Evolutionary conservation across 371 early-diverging fungal genomes (phyloP), one percentile per base, ranked within the genome.

Genomic region (Mucor sp.): DNA sequence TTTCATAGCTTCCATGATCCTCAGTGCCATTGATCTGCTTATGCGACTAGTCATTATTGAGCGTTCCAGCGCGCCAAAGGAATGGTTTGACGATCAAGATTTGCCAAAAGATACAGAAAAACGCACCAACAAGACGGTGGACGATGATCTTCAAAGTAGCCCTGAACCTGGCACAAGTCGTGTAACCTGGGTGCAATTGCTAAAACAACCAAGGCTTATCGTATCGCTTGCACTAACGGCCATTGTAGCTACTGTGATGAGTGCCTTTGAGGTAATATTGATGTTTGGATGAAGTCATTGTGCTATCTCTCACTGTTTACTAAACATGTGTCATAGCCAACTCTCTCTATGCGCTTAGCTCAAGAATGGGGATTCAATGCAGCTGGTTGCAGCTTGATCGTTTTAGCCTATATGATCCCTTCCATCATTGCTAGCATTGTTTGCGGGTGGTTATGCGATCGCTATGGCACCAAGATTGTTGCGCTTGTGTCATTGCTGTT

Each of bases 1-100:
- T 0, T 93, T 93, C 65, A 85, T 87, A 33, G 90, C 95, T 56
- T 89, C 90, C 30, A 85, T 85, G 47, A 80, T 80, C 0, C 78
- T 95, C 35, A 81, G 89, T 4, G 76, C 71, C 1, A 48, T 93
- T 11, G 92, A 87, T 59, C 71, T 87, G 60, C 39, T 76, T 3
- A 84, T 85, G 70, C 82, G 88, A 21, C 53, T 85, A n/a, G 61
- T 85, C 30, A 76, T 87, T 25, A 77, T 87, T 50, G 88, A 87
- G 62, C 68, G 78, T 21, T 74, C 83, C 19, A 77, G 70, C 61
- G 65, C 74, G 9, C 82, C 82, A n/a, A 55, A 56, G 39, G 78
- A 77, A 70, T 82, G 82, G 82, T 79, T 82, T 65, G 47, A 37
- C 28, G 61, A 41, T 3, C 48, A 50, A 15, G 62, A 62, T 37